Evolutionary conservation across 2,329 filamentous ascomycete species (phyloP).

Genomic region (Sporothrix sp.): DNA sequence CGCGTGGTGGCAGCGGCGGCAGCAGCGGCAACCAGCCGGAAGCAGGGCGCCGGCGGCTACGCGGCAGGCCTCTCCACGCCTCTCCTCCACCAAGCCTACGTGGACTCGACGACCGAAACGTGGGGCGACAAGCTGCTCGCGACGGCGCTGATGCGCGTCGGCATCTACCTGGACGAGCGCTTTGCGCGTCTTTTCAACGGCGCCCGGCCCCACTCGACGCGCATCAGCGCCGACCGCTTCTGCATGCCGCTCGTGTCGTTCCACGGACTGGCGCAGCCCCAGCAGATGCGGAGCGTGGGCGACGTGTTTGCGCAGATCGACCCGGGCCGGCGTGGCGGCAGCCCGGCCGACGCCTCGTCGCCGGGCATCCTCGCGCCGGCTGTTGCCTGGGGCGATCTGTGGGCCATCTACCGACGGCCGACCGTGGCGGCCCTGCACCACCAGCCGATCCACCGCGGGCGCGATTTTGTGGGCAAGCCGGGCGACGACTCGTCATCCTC

Average conservation of each 20-base stretch:
- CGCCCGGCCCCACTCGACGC: conserved; percentile 39
- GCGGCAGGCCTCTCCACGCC: conserved; percentile 23
- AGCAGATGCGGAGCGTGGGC: conserved; percentile 37
- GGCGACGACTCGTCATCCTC: conserved; percentile 35
- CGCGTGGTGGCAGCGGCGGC: conserved; percentile 1
- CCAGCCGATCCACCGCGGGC: conserved; percentile 28
- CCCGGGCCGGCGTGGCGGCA: conserved; percentile 19
- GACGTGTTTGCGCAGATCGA: conserved; percentile 29
- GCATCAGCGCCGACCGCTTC: conserved; percentile 39
- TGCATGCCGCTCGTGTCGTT: conserved; percentile 47
- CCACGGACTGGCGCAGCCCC: conserved; percentile 37
- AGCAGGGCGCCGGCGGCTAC: conserved; percentile 16
- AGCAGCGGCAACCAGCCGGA: neutral
- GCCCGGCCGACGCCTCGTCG: neutral
- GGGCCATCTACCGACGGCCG: conserved; percentile 37
- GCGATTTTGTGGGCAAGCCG: conserved; percentile 39
- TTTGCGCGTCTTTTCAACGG: conserved; percentile 48
- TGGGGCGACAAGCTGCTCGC: conserved; percentile 47
- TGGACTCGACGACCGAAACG: conserved; percentile 39
- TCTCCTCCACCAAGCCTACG: conserved; percentile 31
- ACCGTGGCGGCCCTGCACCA: conserved; percentile 29
- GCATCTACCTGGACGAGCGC: conserved; percentile 45
- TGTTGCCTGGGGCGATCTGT: conserved; percentile 42
- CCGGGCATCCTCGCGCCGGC: conserved; percentile 16
- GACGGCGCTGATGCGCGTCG: conserved; percentile 42